phyloP scores from a whole-genome alignment of 164 flowering plant genomes.

The Pachysandra terminalis region DNA sequence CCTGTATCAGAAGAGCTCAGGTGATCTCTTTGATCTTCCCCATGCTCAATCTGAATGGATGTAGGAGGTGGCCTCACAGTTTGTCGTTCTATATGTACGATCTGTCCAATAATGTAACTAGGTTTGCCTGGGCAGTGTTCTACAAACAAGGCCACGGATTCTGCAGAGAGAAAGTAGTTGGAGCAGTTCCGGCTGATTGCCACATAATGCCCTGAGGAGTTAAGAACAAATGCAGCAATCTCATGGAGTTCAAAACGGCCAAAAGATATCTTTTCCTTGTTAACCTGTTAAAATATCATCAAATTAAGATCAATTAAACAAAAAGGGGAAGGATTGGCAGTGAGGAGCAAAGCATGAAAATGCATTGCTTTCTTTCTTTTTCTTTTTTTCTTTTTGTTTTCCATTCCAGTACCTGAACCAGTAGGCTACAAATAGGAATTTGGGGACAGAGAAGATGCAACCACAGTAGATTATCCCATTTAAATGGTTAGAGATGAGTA shows the following conservation, averaged over 20 bases:
- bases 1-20: conserved; percentile 43
- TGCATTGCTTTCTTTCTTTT: too few relatives aligned
- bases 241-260: conserved; percentile 86
- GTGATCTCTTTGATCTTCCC: conserved; percentile 29
- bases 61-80: conserved; percentile 39
- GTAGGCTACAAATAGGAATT: background rate
- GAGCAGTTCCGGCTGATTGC: conserved; percentile 80
- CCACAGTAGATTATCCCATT: background rate
- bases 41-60: too few relatives aligned
- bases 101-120: conserved; percentile 80
- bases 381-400: too few relatives aligned
- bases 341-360: background rate
- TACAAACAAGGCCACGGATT: conserved; percentile 83
- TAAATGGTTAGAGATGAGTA: background rate
- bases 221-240: conserved; percentile 87
- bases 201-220: conserved; percentile 71
- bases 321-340: background rate
- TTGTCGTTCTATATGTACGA: conserved; percentile 89
- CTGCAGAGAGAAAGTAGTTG: conserved; percentile 81
- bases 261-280: conserved; percentile 92
- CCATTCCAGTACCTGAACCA: background rate
- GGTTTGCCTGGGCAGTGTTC: conserved; percentile 71
- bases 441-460: background rate
- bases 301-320: background rate
- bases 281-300: conserved; percentile 47